Percentiles rank a stretch among this genome's conserved stretches.
phyloP scores from a whole-genome alignment of 306 rosid genomes.

The Cucurbita maxima region DNA sequence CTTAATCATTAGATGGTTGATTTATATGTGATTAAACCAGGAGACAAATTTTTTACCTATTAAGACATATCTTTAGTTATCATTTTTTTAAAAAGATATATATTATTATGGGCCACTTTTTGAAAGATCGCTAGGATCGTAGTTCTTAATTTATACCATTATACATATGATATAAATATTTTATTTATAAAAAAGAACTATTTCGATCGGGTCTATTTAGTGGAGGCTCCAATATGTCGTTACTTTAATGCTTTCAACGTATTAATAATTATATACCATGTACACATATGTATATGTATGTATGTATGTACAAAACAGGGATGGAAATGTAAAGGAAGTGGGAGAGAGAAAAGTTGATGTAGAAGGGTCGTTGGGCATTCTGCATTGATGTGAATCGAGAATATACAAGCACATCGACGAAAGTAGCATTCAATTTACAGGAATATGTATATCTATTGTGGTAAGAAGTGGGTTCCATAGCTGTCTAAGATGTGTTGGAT shows the following conservation, averaged over 20 bases:
- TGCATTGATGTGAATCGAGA: too few relatives aligned
- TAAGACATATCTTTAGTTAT: not conserved
- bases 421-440: too few relatives aligned
- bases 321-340: too few relatives aligned
- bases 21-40: not conserved
- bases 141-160: too few relatives aligned
- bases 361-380: too few relatives aligned
- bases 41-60: not conserved
- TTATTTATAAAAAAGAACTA: too few relatives aligned
- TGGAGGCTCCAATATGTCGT: not conserved
- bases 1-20: slow-evolving; percentile 4
- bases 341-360: too few relatives aligned
- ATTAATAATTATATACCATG: not conserved
- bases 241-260: not conserved
- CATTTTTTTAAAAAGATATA: not conserved
- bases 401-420: too few relatives aligned
- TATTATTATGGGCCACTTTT: not conserved
- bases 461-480: too few relatives aligned
- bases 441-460: too few relatives aligned
- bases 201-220: not conserved
- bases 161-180: too few relatives aligned
- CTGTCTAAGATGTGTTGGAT: too few relatives aligned
- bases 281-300: not conserved
- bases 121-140: not conserved
- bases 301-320: not conserved